Evolutionary conservation across 768 basidiomycete species (phyloP).

Genomic region (Ephemerocybe angulata): DNA sequence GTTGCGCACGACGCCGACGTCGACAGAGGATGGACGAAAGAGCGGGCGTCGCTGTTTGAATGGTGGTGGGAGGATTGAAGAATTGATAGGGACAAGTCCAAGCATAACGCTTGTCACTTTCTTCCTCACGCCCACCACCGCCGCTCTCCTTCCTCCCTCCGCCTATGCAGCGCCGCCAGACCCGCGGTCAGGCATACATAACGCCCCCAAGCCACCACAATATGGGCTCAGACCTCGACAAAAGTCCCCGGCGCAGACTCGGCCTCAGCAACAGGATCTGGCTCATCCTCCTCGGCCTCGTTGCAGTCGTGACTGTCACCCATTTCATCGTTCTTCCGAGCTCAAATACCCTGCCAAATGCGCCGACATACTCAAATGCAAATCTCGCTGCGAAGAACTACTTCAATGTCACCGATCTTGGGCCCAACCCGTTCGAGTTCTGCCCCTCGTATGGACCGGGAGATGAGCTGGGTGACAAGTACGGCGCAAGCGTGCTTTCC

Average conservation of each 20-base stretch:
- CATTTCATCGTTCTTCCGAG: conserved; percentile 47
- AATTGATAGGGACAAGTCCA: not conserved
- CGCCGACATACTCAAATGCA: conserved; percentile 36
- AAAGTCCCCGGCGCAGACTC: conserved; percentile 52
- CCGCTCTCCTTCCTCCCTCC: conserved; percentile 13
- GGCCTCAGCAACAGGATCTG: conserved; percentile 70
- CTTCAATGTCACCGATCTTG: conserved; percentile 57
- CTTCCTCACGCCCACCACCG: conserved; percentile 9
- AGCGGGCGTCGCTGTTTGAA: not conserved
- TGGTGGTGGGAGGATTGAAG: conserved; percentile 2
- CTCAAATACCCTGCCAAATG: conserved; percentile 21
- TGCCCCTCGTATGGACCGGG: conserved; percentile 85
- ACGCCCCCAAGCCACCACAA: conserved; percentile 38
- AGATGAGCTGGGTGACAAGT: conserved; percentile 74
- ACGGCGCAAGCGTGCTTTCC: conserved; percentile 70
- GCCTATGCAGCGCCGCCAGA: conserved; percentile 59
- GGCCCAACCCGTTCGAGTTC: conserved; percentile 80
- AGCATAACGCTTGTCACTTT: conserved; percentile 16
- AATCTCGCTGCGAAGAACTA: conserved; percentile 76
- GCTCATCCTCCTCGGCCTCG: conserved; percentile 52
- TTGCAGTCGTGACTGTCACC: conserved; percentile 53
- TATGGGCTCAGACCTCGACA: conserved; percentile 50
- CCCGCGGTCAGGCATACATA: conserved; percentile 53
- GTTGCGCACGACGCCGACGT: conserved; percentile 2
- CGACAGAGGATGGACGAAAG: not conserved